A percentile compares a stretch with the other conserved stretches of the same genome.
These are phyloP conservation scores for Pseudocercospora macadamiae DNA, from an alignment of 2,329 filamentous ascomycete genomes.

Conservation along the genomic window DNA sequence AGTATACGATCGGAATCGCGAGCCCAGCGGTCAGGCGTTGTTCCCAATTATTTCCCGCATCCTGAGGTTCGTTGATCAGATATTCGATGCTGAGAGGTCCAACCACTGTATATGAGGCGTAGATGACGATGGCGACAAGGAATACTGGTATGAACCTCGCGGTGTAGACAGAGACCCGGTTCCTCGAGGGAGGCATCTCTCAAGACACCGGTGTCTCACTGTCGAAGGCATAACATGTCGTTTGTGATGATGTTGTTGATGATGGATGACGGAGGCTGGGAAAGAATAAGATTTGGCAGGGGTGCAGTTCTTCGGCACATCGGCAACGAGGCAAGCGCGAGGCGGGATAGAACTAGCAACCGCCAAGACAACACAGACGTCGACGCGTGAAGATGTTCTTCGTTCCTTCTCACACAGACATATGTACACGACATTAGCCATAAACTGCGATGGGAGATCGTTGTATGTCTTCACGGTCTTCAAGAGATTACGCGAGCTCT, in stretches of 20 bases:
- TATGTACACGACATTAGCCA: no score
- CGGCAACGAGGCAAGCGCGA: no score
- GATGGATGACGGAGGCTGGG: constrained; percentile 4
- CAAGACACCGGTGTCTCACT: constrained; percentile 2
- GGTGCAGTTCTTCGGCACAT: neutral
- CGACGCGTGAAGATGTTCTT: no score
- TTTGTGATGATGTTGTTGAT: neutral
- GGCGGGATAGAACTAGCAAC: no score
- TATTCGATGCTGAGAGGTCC: constrained; percentile 65
- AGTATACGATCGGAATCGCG: constrained; percentile 72
- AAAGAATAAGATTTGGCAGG: neutral
- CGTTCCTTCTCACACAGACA: no score
- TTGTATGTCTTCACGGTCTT: no score
- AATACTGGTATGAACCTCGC: constrained; percentile 35
- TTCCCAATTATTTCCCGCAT: neutral
- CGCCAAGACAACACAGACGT: no score
- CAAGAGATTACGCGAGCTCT: no score
- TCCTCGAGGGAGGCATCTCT: constrained; percentile 8
- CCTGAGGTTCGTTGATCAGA: constrained; percentile 57
- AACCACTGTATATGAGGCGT: constrained; percentile 36
- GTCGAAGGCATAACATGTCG: neutral
- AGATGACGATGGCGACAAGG: constrained; percentile 34
- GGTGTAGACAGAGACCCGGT: constrained; percentile 29
- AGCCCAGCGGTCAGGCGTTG: constrained; percentile 60
- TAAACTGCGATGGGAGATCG: no score